These are phyloP conservation scores for Scutellaria baicalensis DNA, from an alignment of 257 asterid species.

Conservation along the genomic window DNA sequence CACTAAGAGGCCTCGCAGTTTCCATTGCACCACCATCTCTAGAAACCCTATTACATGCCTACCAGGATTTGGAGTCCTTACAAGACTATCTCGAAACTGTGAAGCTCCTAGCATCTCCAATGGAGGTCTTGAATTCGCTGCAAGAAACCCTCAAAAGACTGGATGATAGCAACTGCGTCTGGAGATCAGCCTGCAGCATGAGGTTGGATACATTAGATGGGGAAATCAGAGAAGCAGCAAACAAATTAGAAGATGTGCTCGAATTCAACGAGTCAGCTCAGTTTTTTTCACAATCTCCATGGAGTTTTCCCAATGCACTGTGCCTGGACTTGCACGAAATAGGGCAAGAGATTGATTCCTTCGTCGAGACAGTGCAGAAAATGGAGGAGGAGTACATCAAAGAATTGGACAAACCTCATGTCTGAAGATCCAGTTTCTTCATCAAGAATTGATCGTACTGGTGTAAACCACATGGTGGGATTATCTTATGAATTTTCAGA, in stretches of 20 bases:
- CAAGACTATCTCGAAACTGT: too few species aligned
- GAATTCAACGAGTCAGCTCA: background rate
- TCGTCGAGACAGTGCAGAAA: background rate
- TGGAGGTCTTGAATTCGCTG: background rate
- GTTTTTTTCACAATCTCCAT: background rate
- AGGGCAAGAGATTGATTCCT: background rate
- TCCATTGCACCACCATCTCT: background rate
- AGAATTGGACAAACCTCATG: background rate
- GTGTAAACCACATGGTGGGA: background rate
- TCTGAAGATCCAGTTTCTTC: background rate
- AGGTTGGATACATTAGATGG: background rate
- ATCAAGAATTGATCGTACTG: background rate
- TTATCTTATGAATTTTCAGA: background rate
- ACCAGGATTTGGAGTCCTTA: background rate
- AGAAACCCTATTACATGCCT: background rate
- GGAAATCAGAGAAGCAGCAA: background rate
- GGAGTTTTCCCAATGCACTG: background rate
- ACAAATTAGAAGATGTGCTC: background rate
- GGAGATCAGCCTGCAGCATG: background rate
- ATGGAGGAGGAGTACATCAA: background rate
- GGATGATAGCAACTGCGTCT: background rate
- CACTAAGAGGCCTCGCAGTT: background rate
- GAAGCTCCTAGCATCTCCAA: background rate
- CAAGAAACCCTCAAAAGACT: background rate
- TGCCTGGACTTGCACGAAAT: background rate